Evolutionary conservation across 768 basidiomycete species (phyloP).

Genomic region (Macrolepiota albuminosa): DNA sequence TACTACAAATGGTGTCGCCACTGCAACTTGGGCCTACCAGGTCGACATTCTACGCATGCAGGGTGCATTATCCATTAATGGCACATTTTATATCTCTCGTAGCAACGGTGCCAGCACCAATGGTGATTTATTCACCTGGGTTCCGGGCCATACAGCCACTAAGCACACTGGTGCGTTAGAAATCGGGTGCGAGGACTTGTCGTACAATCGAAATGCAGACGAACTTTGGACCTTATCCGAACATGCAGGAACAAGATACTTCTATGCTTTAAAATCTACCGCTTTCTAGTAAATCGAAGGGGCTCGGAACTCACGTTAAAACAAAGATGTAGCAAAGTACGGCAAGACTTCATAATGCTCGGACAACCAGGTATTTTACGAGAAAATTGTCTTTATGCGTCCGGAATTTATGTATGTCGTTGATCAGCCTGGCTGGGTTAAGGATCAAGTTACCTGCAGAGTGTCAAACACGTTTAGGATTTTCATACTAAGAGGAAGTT

Average conservation of each 20-base stretch:
- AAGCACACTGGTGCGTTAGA: conserved; percentile 3
- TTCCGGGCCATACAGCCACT: conserved; percentile 1
- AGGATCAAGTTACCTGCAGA: no score
- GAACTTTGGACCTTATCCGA: conserved; percentile 11
- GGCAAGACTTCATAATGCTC: background rate
- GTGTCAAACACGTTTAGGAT: background rate
- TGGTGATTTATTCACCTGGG: conserved; percentile 11
- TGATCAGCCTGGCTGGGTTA: background rate
- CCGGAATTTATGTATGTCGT: background rate
- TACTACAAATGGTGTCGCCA: conserved; percentile 8
- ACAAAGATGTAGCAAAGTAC: background rate
- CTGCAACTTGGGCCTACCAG: conserved; percentile 13
- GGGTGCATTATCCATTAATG: conserved; percentile 12
- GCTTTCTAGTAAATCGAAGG: background rate
- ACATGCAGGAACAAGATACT: conserved; percentile 5
- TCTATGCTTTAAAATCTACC: conserved; percentile 9
- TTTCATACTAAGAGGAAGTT: background rate
- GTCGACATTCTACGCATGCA: conserved; percentile 14
- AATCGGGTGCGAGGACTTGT: conserved; percentile 9
- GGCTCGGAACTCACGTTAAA: background rate
- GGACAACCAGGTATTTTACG: background rate
- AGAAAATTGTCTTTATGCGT: background rate
- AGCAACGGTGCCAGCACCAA: conserved; percentile 10
- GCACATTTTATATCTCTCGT: conserved; percentile 11
- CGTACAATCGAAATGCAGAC: conserved; percentile 9